phyloP scores from a whole-genome alignment of 2,329 filamentous ascomycete genomes.

The Aureobasidium sp. region DNA sequence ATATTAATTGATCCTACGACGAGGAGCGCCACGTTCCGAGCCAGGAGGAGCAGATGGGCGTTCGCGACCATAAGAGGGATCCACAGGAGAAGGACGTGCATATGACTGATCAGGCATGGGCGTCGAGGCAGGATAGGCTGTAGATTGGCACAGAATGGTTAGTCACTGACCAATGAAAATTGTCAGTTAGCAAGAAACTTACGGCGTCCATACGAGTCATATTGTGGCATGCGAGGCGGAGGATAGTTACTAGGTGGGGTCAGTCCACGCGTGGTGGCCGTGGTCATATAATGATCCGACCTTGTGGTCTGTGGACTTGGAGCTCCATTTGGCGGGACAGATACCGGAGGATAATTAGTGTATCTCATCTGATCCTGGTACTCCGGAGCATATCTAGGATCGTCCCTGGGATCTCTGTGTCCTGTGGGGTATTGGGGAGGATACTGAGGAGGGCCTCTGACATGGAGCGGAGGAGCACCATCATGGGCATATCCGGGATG shows the following conservation, averaged over 20 bases:
- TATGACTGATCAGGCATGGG: conserved; percentile 6
- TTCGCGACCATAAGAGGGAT: not conserved
- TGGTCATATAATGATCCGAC: conserved; percentile 4
- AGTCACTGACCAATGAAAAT: not conserved
- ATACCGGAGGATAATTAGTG: conserved; percentile 1
- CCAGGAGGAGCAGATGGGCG: conserved; percentile 5
- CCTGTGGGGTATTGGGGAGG: conserved; percentile 11
- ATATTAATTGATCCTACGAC: conserved; percentile 10
- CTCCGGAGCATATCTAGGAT: conserved; percentile 14
- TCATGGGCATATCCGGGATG: conserved; percentile 8
- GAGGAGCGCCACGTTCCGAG: conserved; percentile 12
- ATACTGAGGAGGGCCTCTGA: conserved; percentile 16
- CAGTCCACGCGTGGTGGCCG: not conserved
- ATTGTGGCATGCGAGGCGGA: conserved; percentile 5
- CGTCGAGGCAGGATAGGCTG: conserved; percentile 3
- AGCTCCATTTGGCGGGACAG: conserved; percentile 1
- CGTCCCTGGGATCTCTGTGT: conserved; percentile 21
- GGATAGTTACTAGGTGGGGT: conserved; percentile 12
- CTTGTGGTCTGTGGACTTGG: conserved; percentile 11
- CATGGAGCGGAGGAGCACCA: not conserved
- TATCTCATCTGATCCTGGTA: conserved; percentile 28
- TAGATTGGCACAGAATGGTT: not conserved
- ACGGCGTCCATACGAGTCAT: conserved; percentile 19
- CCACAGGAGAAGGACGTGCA: conserved; percentile 10
- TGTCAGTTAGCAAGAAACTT: conserved; percentile 1